phyloP scores from a whole-genome alignment of 345 rosid species.

The Cardamine chenopodiifolia region DNA sequence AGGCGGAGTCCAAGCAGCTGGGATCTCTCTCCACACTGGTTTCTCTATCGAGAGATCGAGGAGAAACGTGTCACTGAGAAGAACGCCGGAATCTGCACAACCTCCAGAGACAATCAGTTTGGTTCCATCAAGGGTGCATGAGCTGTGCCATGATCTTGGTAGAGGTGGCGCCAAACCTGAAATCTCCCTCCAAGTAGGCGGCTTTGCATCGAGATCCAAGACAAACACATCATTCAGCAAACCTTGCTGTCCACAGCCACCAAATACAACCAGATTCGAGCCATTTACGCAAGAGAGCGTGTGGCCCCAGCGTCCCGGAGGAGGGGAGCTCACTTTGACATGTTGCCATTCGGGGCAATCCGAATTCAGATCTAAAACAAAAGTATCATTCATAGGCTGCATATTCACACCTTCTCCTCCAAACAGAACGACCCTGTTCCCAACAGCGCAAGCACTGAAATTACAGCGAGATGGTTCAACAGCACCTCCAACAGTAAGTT shows the following conservation, averaged over 20 bases:
- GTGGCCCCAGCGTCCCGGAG: conserved; percentile 94
- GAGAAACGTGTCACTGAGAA: conserved; percentile 83
- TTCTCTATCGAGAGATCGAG: conserved; percentile 88
- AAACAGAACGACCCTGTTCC: conserved; percentile 80
- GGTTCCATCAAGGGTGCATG: conserved; percentile 92
- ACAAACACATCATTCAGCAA: conserved; percentile 83
- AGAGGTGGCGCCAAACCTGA: conserved; percentile 87
- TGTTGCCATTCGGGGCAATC: conserved; percentile 81
- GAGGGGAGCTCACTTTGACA: conserved; percentile 86
- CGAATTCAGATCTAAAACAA: conserved; percentile 77
- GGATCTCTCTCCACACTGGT: conserved; percentile 89
- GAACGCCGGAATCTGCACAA: conserved; percentile 90
- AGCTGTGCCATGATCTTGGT: conserved; percentile 93
- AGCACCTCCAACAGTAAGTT: conserved; percentile 80
- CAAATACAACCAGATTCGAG: conserved; percentile 80
- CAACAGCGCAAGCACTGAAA: conserved; percentile 88
- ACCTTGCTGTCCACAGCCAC: conserved; percentile 91
- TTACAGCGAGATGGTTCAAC: conserved; percentile 93
- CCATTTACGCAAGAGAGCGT: conserved; percentile 83
- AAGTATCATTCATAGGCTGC: conserved; percentile 96
- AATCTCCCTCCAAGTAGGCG: conserved; percentile 88
- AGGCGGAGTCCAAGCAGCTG: conserved; percentile 87
- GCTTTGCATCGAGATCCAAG: conserved; percentile 80
- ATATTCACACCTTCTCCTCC: conserved; percentile 94
- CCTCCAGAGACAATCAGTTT: conserved; percentile 89